Base-by-base conservation (phyloP, 176 grass and related monocot genomes). In the Phyllostachys edulis region DNA sequence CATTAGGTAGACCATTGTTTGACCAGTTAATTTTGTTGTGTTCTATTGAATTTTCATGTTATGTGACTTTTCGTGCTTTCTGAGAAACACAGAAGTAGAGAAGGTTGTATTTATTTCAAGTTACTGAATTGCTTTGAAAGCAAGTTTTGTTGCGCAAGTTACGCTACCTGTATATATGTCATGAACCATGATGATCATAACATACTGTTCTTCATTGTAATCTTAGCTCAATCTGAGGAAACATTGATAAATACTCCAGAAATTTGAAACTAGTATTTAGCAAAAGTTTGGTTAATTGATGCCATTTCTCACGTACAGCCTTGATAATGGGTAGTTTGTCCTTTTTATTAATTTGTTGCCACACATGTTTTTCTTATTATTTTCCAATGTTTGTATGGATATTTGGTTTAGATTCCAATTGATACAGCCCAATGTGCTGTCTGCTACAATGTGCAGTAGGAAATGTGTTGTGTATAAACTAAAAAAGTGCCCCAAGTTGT, bases 61-160 rank as follows among this genome's bases (percentile, higher is more conserved):
- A n/a, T 21, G 90, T 85, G 90, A 90, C 76, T 94, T 98, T 87
- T 85, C 89, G 26, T 98, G 95, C 82, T 98, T 95, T 69, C 74
- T 95, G 40, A 93, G 76, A 67, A 98, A 92, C 82, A 93, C 87
- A 41, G 87, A 86, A 57, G 91, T 85, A 89, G 92, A 98, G 73
- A 98, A 98, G 89, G 95, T 98, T 59, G 34, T 67, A 56, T 66
- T 75, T 88, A 9, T 80, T 83, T 29, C 36, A 75, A 63, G 60
- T 67, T 71, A 20, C 5, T 23, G 18, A 70, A 87, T 97, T 72
- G 95, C 95, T 85, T 60, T 69, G 70, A 64, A 27, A 54, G 39
- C 51, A 34, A 69, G 44, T 50, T 55, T 29, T 29, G 29, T 29
- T 0, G 32, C 63, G n/a, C n/a, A n/a, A n/a, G 16, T 67, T 84